Conservation (phyloP, 768 basidiomycete species). For the Tricholomella constricta region DNA sequence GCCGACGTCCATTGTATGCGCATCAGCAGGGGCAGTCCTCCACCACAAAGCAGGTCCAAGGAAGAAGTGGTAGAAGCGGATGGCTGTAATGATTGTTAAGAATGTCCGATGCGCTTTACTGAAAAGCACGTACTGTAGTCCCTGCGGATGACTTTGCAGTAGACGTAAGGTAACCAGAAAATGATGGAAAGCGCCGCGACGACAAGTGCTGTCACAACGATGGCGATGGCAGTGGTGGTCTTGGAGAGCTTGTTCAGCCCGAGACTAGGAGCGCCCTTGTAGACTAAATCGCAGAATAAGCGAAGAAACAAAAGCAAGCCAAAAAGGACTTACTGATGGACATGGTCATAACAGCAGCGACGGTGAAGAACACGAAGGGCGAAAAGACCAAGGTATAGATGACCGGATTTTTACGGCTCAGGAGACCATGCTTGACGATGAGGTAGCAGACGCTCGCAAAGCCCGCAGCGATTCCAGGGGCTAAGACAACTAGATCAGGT, state of each 20-base stretch:
- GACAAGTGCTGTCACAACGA: slow-evolving; percentile 23
- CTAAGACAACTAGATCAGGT: neutral
- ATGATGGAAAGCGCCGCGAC: slow-evolving; percentile 22
- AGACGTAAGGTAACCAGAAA: slow-evolving; percentile 32
- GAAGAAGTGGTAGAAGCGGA: slow-evolving; percentile 33
- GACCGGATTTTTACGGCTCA: slow-evolving; percentile 23
- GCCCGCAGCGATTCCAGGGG: slow-evolving; percentile 23
- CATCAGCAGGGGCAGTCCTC: slow-evolving; percentile 24
- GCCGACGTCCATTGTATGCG: slow-evolving; percentile 3
- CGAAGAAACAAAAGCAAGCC: no score
- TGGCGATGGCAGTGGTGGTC: slow-evolving; percentile 20
- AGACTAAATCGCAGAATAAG: slow-evolving; percentile 12
- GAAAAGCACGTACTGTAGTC: slow-evolving; percentile 25
- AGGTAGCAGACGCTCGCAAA: slow-evolving; percentile 23
- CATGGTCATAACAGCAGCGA: slow-evolving; percentile 27
- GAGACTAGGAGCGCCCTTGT: slow-evolving; percentile 27
- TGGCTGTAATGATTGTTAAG: slow-evolving; percentile 11
- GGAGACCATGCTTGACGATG: slow-evolving; percentile 27
- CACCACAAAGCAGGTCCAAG: slow-evolving; percentile 29
- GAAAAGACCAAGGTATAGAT: slow-evolving; percentile 25
- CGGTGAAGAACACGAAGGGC: slow-evolving; percentile 29
- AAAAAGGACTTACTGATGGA: slow-evolving; percentile 19
- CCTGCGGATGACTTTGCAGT: slow-evolving; percentile 26
- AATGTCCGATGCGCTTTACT: neutral
- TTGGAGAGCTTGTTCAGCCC: slow-evolving; percentile 19